phyloP scores from a whole-genome alignment of 495 filamentous ascomycete species.

The Lophiostoma macrostomum region DNA sequence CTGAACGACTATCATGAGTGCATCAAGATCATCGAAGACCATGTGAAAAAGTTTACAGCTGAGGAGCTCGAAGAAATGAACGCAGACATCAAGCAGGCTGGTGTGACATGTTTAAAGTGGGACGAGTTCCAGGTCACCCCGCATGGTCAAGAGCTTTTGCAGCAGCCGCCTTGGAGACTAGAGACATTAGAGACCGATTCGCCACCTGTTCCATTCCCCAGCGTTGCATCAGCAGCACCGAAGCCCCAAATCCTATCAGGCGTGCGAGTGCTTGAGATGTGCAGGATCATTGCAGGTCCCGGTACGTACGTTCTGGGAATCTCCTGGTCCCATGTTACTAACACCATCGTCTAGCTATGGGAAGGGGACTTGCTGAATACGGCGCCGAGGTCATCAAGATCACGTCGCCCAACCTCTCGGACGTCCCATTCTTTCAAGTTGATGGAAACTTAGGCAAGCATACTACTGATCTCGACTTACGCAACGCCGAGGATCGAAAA shows the following conservation, averaged over 20 bases:
- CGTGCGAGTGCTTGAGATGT: constrained; percentile 28
- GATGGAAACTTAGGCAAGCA: constrained; percentile 74
- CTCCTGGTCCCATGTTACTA: no score
- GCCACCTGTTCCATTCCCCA: constrained; percentile 54
- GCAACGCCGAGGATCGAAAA: constrained; percentile 49
- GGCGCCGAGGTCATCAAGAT: constrained; percentile 59
- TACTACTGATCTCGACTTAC: constrained; percentile 58
- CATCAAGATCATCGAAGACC: constrained; percentile 63
- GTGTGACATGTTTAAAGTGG: constrained; percentile 62
- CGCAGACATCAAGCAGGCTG: constrained; percentile 59
- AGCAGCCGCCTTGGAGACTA: constrained; percentile 56
- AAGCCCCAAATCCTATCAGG: constrained; percentile 30
- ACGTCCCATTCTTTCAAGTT: constrained; percentile 78
- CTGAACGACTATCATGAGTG: constrained; percentile 64
- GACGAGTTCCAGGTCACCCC: constrained; percentile 62
- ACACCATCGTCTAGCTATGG: no score
- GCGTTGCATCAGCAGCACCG: constrained; percentile 6
- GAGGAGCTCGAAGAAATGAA: constrained; percentile 66
- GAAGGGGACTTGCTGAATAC: constrained; percentile 30
- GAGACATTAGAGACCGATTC: constrained; percentile 46
- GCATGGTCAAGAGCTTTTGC: constrained; percentile 51
- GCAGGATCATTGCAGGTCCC: constrained; percentile 49
- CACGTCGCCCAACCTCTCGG: constrained; percentile 62
- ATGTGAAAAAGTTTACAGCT: constrained; percentile 61
- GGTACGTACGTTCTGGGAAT: no score